Base-by-base conservation (phyloP, 2,329 filamentous ascomycete species). In the Neopestalotiopsis clavispora region DNA sequence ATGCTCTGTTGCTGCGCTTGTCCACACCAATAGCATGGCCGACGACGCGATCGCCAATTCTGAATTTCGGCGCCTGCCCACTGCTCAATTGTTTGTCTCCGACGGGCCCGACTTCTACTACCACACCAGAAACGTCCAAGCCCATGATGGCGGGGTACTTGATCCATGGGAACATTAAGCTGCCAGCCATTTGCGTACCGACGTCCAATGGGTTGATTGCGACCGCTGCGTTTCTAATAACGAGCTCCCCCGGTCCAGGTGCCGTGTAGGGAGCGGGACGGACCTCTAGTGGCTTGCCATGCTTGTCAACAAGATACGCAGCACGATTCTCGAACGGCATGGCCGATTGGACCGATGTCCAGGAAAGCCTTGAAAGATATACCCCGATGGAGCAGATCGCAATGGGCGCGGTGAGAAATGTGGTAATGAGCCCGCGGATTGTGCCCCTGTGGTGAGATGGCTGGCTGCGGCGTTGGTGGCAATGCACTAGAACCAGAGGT, bases 121-220 rank as follows among this genome's bases (percentile, higher is more conserved):
- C 84, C 1, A 83, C 77, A 45, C 88, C 88, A n/a, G 85, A 77
- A 69, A 83, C 87, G 73, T 89, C 86, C 70, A 84, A 87, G 38
- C 87, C 88, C 2, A 83, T 75, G 5, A 85, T 76, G 3, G 80
- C 75, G 4, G 83, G 83, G 0, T 78, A 75, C 1, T 75, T 75
- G 1, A 76, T 69, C 52, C 52, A 66, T 17, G 20, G 7, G 34
- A 32, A 66, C 5, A 66, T 38, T 56, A 45, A 34, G 13, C 71
- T 70, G 9, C 80, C 79, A 60, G 86, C 74, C 69, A 84, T 82
- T 72, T 87, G 87, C 32, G n/a, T 23, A 20, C 30, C 38, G 84
- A 84, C 88, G 74, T 89, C 87, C 0, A 85, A 86, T 0, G 87
- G 87, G 72, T 89, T 89, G 62, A 89, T 74, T 1, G 85, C 87